A percentile compares a stretch with the other conserved stretches of the same genome.
These are phyloP conservation scores for Arabidopsis hybrid DNA, from an alignment of 441 rosid species.

Conservation along the genomic window DNA sequence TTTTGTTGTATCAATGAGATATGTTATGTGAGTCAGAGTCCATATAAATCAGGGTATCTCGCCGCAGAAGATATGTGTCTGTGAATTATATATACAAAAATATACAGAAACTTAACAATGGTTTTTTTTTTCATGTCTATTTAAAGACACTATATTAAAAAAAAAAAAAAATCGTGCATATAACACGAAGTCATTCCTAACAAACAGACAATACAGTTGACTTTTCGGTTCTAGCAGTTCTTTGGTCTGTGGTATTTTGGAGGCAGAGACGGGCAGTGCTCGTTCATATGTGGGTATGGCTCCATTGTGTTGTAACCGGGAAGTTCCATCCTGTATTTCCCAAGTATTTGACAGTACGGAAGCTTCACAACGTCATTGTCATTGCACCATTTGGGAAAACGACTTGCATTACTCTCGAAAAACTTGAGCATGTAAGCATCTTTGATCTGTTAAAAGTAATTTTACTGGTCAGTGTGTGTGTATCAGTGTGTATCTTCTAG, in stretches of 20 bases:
- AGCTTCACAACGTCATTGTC: constrained; percentile 78
- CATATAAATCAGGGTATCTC: background rate
- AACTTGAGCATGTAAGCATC: constrained; percentile 87
- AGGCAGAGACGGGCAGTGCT: constrained; percentile 89
- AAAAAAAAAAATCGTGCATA: background rate
- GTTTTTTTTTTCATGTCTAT: background rate
- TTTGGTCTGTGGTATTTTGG: constrained; percentile 77
- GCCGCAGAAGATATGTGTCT: background rate
- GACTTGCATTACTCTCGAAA: constrained; percentile 82
- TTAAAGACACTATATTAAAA: background rate
- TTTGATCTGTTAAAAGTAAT: constrained; percentile 66
- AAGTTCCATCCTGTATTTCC: constrained; percentile 94
- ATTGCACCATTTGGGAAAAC: constrained; percentile 94
- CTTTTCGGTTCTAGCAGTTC: constrained; percentile 59
- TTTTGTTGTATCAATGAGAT: constrained; percentile 16
- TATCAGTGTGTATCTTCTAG: constrained; percentile 9
- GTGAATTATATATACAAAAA: background rate
- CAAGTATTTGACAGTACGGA: constrained; percentile 89
- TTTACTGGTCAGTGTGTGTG: constrained; percentile 2
- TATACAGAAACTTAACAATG: background rate
- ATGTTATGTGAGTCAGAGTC: background rate
- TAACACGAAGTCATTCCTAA: constrained; percentile 32
- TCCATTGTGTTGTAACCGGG: constrained; percentile 85
- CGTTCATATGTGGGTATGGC: constrained; percentile 95
- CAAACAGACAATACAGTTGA: constrained; percentile 25